Base-by-base conservation (phyloP, 805 yeast species). In the Candida chauliodis region DNA sequence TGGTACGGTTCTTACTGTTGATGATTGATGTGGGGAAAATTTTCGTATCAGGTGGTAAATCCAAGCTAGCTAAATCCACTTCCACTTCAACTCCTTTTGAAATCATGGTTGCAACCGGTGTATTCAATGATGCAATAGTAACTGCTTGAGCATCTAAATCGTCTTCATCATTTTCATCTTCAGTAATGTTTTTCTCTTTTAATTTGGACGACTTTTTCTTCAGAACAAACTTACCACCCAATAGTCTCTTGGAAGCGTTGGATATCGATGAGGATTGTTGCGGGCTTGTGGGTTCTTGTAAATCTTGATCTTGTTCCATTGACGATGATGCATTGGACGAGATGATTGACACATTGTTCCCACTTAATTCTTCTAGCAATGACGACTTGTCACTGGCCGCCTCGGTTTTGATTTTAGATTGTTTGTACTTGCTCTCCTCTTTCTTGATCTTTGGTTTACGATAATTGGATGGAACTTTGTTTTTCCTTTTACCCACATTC, bases 401-500 rank as follows among this genome's bases (percentile, higher is more conserved):
- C 40, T 42, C 13, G 30, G 30, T 20, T 40, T 30, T 30, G 15
- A 13, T 18, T 27, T 18, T 26, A 5, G 11, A 14, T 20, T 18
- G 19, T 33, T 30, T 37, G 24, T 34, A 30, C 6, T 36, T 25
- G 2, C 14, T 6, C 3, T 35, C 38, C 30, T 37, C 32, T 37
- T 58, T 58, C 34, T 52, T 56, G 3, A 46, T 36, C 26, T 56
- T 62, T 14, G 49, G 29, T 33, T 62, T 63, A 38, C 53, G 56
- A 24, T 41, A 41, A 10, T 17, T 25, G 24, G 35, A 9, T 38
- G 45, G 47, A 20, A 54, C 63, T 15, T 59, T 56, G 19, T 49
- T 57, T 43, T 62, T 59, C 23, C 73, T 44, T 39, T 67, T 68
- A 1, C 72, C 72, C 4, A 68, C 71, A 31, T 63, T 63, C 40